A percentile compares a stretch with the other conserved stretches of the same genome.
Evolutionary conservation across 768 basidiomycete genomes (phyloP).

Genomic region (Fistulinella prunicolor): DNA sequence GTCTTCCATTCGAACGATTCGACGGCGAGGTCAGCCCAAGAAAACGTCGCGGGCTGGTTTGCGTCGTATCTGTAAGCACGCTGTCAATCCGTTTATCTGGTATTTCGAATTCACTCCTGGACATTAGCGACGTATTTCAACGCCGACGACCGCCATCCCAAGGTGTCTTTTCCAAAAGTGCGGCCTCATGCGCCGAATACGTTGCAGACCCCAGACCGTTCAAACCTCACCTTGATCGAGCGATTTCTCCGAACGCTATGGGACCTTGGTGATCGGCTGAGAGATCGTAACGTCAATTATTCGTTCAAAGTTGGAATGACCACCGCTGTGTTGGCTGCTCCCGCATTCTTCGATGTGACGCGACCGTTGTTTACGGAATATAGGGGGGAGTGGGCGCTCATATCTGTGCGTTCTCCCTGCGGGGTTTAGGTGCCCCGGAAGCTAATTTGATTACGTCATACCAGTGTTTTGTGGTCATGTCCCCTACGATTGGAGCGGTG

Average conservation of each 20-base stretch:
- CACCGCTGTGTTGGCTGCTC: conserved; percentile 76
- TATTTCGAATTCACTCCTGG: conserved; percentile 7
- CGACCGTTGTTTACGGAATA: conserved; percentile 77
- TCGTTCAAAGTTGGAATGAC: conserved; percentile 86
- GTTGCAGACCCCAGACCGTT: conserved; percentile 68
- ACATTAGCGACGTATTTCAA: conserved; percentile 51
- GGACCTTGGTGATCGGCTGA: conserved; percentile 61
- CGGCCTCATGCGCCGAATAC: conserved; percentile 83
- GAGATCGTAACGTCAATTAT: conserved; percentile 78
- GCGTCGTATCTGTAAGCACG: conserved; percentile 43
- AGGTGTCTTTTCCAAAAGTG: conserved; percentile 76
- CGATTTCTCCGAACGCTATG: conserved; percentile 69
- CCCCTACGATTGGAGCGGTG: conserved; percentile 85
- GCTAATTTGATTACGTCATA: conserved; percentile 2
- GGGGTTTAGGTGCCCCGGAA: conserved; percentile 12
- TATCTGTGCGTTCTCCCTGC: conserved; percentile 58
- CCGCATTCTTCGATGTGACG: conserved; percentile 82
- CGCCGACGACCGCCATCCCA: conserved; percentile 44
- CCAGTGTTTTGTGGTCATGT: conserved; percentile 88
- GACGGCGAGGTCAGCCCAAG: conserved; percentile 9
- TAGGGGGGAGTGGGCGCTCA: conserved; percentile 93
- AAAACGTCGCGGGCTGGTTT: conserved; percentile 22
- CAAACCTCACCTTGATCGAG: conserved; percentile 57
- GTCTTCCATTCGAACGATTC: conserved; percentile 18
- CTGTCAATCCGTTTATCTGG: not conserved